These are phyloP conservation scores for Sphagnum fallax DNA, from an alignment of 228 moss, liverwort and hornwort genomes.

Conservation along the genomic window DNA sequence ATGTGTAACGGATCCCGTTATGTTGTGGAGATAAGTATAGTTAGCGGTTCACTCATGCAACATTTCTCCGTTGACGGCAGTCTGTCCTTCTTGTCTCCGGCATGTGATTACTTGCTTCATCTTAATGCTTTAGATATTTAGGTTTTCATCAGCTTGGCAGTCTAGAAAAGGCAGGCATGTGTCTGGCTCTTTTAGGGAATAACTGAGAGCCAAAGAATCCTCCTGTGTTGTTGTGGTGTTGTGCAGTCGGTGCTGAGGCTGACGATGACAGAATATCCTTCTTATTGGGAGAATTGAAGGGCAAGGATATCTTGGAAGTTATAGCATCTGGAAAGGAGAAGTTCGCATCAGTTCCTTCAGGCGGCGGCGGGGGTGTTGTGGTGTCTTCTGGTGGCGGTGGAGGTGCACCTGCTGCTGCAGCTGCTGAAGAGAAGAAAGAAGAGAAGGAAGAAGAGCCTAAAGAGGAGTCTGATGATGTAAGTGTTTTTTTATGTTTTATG, in stretches of 20 bases:
- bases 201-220: not conserved
- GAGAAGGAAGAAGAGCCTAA: conserved; percentile 65
- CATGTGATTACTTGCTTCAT: too few relatives aligned
- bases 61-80: too few relatives aligned
- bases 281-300: not conserved
- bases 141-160: too few relatives aligned
- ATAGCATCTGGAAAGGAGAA: conserved; percentile 4
- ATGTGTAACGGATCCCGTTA: too few relatives aligned
- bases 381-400: conserved; percentile 27
- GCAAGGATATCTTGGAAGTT: conserved; percentile 6
- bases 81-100: too few relatives aligned
- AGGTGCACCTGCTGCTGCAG: conserved; percentile 32
- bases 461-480: conserved; percentile 40
- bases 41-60: too few relatives aligned
- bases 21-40: too few relatives aligned
- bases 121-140: too few relatives aligned
- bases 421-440: conserved; percentile 44
- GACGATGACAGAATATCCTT: conserved; percentile 3
- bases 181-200: not conserved
- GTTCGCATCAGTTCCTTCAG: conserved; percentile 21
- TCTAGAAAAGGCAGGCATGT: too few relatives aligned
- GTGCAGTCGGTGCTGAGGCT: conserved; percentile 6
- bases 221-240: not conserved
- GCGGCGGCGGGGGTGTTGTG: conserved; percentile 50
- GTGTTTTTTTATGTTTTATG: not conserved